Conservation (phyloP, 495 filamentous ascomycete species). For the Staphylotrichum longicolle region DNA sequence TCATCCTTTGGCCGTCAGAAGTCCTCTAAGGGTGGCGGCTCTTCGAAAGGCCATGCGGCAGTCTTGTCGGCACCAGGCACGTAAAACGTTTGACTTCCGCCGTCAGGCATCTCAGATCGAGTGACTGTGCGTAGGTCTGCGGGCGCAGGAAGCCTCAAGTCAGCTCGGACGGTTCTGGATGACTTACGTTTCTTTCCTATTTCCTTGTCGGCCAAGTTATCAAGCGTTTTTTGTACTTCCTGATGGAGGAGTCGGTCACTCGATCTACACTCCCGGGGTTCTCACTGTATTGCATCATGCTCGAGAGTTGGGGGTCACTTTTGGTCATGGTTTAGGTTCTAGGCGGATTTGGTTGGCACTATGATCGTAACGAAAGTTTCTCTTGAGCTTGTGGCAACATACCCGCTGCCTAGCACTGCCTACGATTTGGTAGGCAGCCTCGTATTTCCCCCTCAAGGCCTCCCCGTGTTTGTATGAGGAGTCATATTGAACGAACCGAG, state of each 20-base stretch:
- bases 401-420: no score
- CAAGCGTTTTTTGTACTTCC: not conserved
- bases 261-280: not conserved
- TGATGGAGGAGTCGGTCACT: not conserved
- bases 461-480: no score
- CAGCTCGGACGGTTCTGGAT: no score
- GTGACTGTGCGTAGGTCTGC: not conserved
- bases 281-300: conserved; percentile 2
- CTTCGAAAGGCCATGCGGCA: not conserved
- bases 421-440: no score
- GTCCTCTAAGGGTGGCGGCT: not conserved
- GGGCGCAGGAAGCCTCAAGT: no score
- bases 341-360: no score
- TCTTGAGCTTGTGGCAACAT: no score
- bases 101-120: not conserved
- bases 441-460: no score
- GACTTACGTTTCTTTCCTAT: not conserved
- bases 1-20: conserved; percentile 7
- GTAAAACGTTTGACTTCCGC: not conserved
- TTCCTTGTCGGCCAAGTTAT: not conserved
- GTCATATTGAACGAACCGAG: no score
- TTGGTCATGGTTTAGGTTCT: not conserved
- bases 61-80: not conserved
- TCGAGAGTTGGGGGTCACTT: not conserved
- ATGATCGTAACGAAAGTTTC: no score